Conservation (phyloP, 2,329 filamentous ascomycete genomes). For the Alternaria consortialis region DNA sequence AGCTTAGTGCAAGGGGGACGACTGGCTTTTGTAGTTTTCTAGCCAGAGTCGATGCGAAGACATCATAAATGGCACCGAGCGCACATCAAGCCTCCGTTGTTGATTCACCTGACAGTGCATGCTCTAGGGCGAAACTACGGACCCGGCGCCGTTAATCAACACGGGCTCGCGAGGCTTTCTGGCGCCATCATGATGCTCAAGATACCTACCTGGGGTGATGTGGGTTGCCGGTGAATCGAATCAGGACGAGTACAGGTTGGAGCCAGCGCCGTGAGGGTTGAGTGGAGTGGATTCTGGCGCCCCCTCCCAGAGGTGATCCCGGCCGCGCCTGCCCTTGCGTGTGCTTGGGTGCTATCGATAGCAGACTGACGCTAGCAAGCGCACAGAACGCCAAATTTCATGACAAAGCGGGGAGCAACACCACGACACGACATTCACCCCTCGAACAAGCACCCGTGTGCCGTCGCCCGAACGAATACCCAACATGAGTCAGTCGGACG, state of each 20-base stretch:
- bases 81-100: slow-evolving; percentile 7
- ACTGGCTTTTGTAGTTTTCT: slow-evolving; percentile 20
- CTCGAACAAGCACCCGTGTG: slow-evolving; percentile 11
- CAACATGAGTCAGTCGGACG: slow-evolving; percentile 72
- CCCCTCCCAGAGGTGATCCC: background rate
- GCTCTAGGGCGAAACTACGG: slow-evolving; percentile 20
- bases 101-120: slow-evolving; percentile 12
- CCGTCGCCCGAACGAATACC: slow-evolving; percentile 15
- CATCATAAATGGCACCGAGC: slow-evolving; percentile 5
- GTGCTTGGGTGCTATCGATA: slow-evolving; percentile 26
- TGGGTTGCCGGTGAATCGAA: slow-evolving; percentile 1
- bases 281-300: slow-evolving; percentile 5
- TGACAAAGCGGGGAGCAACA: slow-evolving; percentile 23
- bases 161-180: slow-evolving; percentile 19
- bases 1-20: slow-evolving; percentile 16
- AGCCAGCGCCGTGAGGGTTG: slow-evolving; percentile 3
- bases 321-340: slow-evolving; percentile 5
- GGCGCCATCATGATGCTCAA: background rate
- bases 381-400: slow-evolving; percentile 30
- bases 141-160: slow-evolving; percentile 5
- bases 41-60: background rate
- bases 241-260: background rate
- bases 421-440: slow-evolving; percentile 21
- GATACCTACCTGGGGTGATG: background rate
- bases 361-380: slow-evolving; percentile 23